phyloP scores from a whole-genome alignment of 179 eudicot genomes.

The Actinidia polygama region DNA sequence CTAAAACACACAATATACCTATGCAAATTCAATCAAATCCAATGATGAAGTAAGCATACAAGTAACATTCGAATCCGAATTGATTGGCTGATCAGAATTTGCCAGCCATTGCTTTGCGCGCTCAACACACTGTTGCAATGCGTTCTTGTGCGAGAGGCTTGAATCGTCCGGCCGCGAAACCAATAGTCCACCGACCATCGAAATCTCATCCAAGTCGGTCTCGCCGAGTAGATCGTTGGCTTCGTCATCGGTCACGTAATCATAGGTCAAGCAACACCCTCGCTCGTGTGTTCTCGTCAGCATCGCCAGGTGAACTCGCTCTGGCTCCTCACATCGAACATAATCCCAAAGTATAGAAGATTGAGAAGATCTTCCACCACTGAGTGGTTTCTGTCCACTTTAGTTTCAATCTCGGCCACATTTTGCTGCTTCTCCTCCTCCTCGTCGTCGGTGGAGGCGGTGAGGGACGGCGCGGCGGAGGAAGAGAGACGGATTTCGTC shows the following conservation, averaged over 20 bases:
- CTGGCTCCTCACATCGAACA: constrained; percentile 74
- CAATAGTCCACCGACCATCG: constrained; percentile 56
- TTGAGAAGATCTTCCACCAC: constrained; percentile 62
- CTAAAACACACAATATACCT: neutral
- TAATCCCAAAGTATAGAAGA: constrained; percentile 70
- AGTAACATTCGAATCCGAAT: constrained; percentile 46
- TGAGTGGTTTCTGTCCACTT: no score
- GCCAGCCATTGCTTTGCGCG: constrained; percentile 75
- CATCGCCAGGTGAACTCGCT: constrained; percentile 61
- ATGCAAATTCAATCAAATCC: neutral
- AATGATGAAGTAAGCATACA: constrained; percentile 40
- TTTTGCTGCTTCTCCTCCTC: constrained; percentile 18
- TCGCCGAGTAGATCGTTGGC: constrained; percentile 63
- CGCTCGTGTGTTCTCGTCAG: constrained; percentile 78
- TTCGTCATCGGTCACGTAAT: constrained; percentile 83
- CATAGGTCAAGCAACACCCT: constrained; percentile 84
- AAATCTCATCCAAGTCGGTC: constrained; percentile 81
- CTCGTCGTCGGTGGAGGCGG: constrained; percentile 36
- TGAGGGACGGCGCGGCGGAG: neutral
- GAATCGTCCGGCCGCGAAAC: constrained; percentile 55
- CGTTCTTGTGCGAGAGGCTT: constrained; percentile 69
- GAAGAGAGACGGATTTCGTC: constrained; percentile 62
- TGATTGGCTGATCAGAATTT: constrained; percentile 57
- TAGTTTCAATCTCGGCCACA: neutral
- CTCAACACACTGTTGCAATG: constrained; percentile 63